These are phyloP conservation scores for Boletellus ananas DNA, from an alignment of 768 basidiomycete genomes.

Conservation along the genomic window DNA sequence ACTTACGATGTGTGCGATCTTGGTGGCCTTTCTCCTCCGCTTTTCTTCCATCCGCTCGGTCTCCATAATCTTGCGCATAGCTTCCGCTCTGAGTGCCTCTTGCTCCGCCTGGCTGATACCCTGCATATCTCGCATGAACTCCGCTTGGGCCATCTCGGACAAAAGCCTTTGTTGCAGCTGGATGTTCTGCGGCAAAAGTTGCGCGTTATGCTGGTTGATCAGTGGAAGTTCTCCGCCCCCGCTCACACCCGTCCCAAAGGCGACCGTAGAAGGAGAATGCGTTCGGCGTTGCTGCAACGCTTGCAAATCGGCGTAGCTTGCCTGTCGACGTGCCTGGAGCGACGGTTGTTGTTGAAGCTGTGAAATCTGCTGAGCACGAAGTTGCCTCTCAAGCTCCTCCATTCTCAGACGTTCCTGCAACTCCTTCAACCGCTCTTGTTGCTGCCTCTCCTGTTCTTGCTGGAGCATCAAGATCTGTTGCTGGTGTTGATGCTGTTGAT, in stretches of 20 bases:
- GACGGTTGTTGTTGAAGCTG: conserved; percentile 42
- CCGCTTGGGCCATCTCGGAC: conserved; percentile 71
- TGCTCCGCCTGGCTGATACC: conserved; percentile 57
- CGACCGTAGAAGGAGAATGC: conserved; percentile 43
- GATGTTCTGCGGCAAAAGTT: conserved; percentile 56
- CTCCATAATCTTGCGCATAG: conserved; percentile 86
- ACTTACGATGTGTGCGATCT: conserved; percentile 85
- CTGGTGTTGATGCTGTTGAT: conserved; percentile 71
- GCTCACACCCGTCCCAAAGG: conserved; percentile 21
- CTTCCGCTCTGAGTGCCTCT: conserved; percentile 70
- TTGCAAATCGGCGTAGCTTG: conserved; percentile 49
- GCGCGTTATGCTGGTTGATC: conserved; percentile 50
- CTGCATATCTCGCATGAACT: conserved; percentile 62
- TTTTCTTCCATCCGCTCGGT: conserved; percentile 87
- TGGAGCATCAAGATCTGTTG: conserved; percentile 66
- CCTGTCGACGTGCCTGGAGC: conserved; percentile 35
- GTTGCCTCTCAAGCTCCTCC: conserved; percentile 65
- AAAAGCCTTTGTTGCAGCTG: conserved; percentile 74
- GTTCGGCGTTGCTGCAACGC: conserved; percentile 48
- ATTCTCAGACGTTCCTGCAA: conserved; percentile 60
- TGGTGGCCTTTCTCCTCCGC: conserved; percentile 73
- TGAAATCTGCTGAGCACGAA: conserved; percentile 50
- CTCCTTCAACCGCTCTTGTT: conserved; percentile 55
- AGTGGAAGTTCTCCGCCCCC: conserved; percentile 30
- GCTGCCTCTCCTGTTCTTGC: conserved; percentile 60